Evolutionary conservation across 2,329 filamentous ascomycete genomes (phyloP).

Genomic region (Diaporthe sp.): DNA sequence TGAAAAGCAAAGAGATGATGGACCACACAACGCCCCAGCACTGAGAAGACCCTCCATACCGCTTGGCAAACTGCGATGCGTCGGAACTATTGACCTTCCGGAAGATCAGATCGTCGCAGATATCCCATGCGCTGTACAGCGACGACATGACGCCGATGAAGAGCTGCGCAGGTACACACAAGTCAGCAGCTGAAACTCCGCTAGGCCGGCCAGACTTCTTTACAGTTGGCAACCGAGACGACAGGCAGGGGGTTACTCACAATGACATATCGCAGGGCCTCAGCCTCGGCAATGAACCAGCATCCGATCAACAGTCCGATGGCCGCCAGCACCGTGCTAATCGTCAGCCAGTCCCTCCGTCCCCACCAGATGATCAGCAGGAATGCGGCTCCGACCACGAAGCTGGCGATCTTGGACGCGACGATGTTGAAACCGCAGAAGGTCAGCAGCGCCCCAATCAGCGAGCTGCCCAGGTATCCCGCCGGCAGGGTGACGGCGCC

Average conservation of each 20-base stretch:
- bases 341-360: conserved; percentile 82
- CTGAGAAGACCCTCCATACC: conserved; percentile 83
- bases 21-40: conserved; percentile 88
- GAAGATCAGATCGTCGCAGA: conserved; percentile 85
- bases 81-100: conserved; percentile 86
- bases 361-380: conserved; percentile 84
- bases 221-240: not conserved
- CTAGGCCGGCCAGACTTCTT: too few species aligned
- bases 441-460: conserved; percentile 83
- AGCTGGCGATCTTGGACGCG: conserved; percentile 82
- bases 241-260: conserved; percentile 53
- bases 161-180: conserved; percentile 57
- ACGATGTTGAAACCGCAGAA: conserved; percentile 88
- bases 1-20: conserved; percentile 78
- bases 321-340: conserved; percentile 77
- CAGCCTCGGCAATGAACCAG: conserved; percentile 85
- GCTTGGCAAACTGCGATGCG: conserved; percentile 82
- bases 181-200: not conserved
- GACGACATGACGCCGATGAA: conserved; percentile 88
- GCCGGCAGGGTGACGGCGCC: conserved; percentile 80
- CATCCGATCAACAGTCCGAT: conserved; percentile 79
- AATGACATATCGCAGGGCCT: conserved; percentile 80
- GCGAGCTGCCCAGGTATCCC: conserved; percentile 81
- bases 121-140: conserved; percentile 87
- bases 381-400: conserved; percentile 80